Base-by-base conservation (phyloP, 176 grass and related monocot species). In the Oryza australiensis region DNA sequence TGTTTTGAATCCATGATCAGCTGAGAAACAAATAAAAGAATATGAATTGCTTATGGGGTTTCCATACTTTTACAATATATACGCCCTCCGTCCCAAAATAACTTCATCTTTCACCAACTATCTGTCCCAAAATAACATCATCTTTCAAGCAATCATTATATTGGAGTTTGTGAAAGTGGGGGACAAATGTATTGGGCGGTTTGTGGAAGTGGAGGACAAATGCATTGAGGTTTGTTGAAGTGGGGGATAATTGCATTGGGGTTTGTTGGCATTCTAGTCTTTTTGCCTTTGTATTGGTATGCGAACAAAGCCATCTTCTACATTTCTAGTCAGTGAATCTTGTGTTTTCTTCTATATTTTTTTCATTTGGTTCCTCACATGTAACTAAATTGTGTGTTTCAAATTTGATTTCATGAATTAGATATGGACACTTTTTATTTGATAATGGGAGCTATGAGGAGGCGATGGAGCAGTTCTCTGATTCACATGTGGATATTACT, bases 391-490 rank as follows among this genome's bases (percentile, higher is more conserved):
- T 51, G 16, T 13, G n/a, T 72, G 32, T 83, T 87, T 79, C 34
- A 10, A 83, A 83, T 79, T 86, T 90, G 28, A 65, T 80, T 82
- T 30, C 62, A 62, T 81, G 72, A 75, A 78, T 83, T 79, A 99
- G 96, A 90, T 99, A 95, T 84, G 96, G 90, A 0, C 96, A 95
- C 77, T 94, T 86, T 84, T 94, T 99, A 79, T 99, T 99, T 70
- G 87, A 94, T 79, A 95, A 86, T 88, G 89, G 89, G 86, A 95
- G 68, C 73, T 99, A 95, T 70, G 93, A 99, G 88, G 91, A 99
- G 49, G 87, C 96, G 72, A 91, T 95, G 91, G 93, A 95, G 32
- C 93, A 99, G 57, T 99, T 99, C 85, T 83, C 78, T 10, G 87
- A 94, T 82, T 93, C 96, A 62, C 96, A 99, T 92, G 96, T 95